These are phyloP conservation scores for Vanderwaltozyma yarrowii DNA, from an alignment of 805 yeast species.

Conservation along the genomic window DNA sequence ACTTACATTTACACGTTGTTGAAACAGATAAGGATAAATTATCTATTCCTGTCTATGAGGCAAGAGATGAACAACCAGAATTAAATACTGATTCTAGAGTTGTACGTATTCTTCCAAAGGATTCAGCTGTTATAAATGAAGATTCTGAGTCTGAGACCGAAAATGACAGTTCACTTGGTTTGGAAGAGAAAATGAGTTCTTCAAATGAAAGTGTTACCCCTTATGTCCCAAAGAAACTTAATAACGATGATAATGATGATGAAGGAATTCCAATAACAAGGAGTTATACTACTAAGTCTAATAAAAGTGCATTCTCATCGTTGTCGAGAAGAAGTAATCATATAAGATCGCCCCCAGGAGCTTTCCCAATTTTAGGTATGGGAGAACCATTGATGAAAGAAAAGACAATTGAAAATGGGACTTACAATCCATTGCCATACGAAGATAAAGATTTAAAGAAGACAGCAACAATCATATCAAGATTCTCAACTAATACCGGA, in stretches of 20 bases:
- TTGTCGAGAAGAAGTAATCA: not conserved
- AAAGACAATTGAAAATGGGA: conserved; percentile 1
- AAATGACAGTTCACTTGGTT: not conserved
- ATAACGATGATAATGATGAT: too few species aligned
- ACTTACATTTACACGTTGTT: conserved; percentile 59
- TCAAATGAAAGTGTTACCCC: not conserved
- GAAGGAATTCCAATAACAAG: not conserved
- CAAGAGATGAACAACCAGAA: conserved; percentile 74
- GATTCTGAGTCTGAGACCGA: conserved; percentile 3
- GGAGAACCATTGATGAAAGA: conserved; percentile 2
- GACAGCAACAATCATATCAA: not conserved
- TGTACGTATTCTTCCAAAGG: conserved; percentile 35
- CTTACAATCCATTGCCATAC: not conserved
- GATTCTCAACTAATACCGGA: not conserved
- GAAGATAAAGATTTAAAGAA: not conserved
- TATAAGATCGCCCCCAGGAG: conserved; percentile 2
- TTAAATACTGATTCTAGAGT: conserved; percentile 70
- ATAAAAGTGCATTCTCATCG: conserved; percentile 37
- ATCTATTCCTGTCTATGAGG: conserved; percentile 58
- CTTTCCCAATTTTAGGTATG: conserved; percentile 4
- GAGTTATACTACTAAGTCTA: not conserved
- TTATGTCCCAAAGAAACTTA: not conserved
- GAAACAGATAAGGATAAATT: conserved; percentile 56
- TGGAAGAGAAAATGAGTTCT: not conserved
- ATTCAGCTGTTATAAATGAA: conserved; percentile 4